These are phyloP conservation scores for Phytophthora meadii DNA, from an alignment of 352 stramenopile genomes.

Conservation along the genomic window DNA sequence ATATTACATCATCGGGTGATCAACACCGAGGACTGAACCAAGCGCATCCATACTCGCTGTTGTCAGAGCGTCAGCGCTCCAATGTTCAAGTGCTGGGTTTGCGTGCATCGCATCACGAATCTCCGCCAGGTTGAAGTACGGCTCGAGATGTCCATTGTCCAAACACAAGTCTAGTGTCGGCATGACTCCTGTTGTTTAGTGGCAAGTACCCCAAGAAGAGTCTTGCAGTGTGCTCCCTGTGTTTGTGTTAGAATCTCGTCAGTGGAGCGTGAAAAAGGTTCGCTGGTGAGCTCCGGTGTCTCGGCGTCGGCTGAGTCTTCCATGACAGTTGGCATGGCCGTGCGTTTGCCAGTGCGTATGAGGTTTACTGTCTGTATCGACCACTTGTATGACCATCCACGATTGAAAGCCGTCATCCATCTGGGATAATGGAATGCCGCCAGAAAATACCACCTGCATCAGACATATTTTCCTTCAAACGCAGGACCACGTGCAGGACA, in stretches of 20 bases:
- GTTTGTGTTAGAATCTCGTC: conserved; percentile 64
- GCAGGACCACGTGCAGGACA: too few species aligned
- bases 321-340: conserved; percentile 14
- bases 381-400: too few species aligned
- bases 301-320: conserved; percentile 29
- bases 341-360: conserved; percentile 20
- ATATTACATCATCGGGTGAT: conserved; percentile 36
- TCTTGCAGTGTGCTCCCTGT: conserved; percentile 50
- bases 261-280: conserved; percentile 38
- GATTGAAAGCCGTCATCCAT: too few species aligned
- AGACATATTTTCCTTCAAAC: too few species aligned
- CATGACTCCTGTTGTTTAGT: conserved; percentile 57
- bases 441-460: too few species aligned
- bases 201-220: conserved; percentile 71
- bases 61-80: conserved; percentile 58
- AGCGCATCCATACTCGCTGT: conserved; percentile 47
- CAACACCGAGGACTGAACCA: conserved; percentile 44
- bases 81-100: conserved; percentile 46
- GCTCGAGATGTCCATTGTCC: conserved; percentile 54
- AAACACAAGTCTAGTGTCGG: conserved; percentile 78
- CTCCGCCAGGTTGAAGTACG: conserved; percentile 73
- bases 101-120: conserved; percentile 87
- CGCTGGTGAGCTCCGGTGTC: not conserved
- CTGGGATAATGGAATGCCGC: too few species aligned
- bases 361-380: conserved; percentile 36